Conservation (phyloP, 306 rosid genomes). For the Prosopis cineraria region DNA sequence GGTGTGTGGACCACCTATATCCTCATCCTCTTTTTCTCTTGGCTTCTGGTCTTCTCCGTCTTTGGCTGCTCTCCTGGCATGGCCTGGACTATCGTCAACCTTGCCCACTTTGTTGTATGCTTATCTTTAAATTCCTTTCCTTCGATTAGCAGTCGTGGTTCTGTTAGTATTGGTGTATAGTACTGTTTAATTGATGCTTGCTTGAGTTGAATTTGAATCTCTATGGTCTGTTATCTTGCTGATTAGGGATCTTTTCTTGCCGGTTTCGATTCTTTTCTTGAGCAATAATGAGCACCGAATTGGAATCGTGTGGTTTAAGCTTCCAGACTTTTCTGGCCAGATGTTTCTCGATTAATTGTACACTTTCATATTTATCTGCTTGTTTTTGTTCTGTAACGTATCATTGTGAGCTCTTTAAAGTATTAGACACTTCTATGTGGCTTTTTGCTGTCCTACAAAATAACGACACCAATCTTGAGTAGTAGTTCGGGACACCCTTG, state of each 20-base stretch:
- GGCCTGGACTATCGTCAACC: conserved; percentile 97
- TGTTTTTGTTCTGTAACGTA: not conserved
- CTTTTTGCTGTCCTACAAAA: not conserved
- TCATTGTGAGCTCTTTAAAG: not conserved
- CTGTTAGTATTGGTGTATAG: not conserved
- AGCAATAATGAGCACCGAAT: not conserved
- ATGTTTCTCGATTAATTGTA: not conserved
- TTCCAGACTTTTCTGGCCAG: not conserved
- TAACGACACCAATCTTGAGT: not conserved
- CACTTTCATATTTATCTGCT: not conserved
- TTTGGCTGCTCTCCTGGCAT: conserved; percentile 92
- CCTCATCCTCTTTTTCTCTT: conserved; percentile 84
- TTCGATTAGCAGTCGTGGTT: not conserved
- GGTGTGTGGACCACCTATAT: conserved; percentile 99
- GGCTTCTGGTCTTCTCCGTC: conserved; percentile 88
- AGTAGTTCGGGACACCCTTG: not conserved
- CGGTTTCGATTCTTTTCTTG: not conserved
- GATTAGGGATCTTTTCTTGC: not conserved
- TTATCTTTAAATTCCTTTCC: not conserved
- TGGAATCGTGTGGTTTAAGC: not conserved
- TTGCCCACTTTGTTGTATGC: conserved; percentile 75
- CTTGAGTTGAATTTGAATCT: not conserved
- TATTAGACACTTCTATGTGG: not conserved
- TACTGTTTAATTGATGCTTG: not conserved
- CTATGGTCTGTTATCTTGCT: not conserved